Evolutionary conservation across 2,329 filamentous ascomycete species (phyloP).

Genomic region (Raffaelea deltoideospora): DNA sequence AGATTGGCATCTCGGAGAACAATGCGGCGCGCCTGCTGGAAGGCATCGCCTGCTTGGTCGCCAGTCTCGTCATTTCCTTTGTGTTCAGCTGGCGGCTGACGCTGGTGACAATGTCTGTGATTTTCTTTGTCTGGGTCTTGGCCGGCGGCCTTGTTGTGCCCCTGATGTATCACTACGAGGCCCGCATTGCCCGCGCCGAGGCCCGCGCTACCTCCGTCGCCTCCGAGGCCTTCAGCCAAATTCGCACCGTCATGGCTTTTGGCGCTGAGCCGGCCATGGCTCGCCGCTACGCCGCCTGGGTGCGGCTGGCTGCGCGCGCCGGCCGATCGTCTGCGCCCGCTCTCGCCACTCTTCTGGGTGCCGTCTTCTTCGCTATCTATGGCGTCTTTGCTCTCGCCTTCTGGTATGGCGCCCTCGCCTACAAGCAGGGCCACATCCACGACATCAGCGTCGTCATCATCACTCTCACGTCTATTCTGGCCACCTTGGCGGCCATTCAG

Average conservation of each 20-base stretch:
- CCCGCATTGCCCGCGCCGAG: conserved; percentile 32
- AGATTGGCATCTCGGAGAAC: conserved; percentile 50
- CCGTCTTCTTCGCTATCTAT: conserved; percentile 39
- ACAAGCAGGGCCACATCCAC: conserved; percentile 27
- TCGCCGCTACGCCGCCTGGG: conserved; percentile 37
- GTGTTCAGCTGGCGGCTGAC: conserved; percentile 43
- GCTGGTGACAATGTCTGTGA: conserved; percentile 39
- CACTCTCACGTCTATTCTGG: conserved; percentile 42
- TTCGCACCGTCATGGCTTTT: conserved; percentile 48
- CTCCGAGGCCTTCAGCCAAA: conserved; percentile 42
- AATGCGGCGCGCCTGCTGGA: conserved; percentile 44
- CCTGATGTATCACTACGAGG: conserved; percentile 37
- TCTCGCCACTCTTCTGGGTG: conserved; percentile 34
- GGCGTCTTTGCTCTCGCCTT: conserved; percentile 41
- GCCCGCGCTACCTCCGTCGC: conserved; percentile 43
- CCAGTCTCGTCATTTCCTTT: conserved; percentile 40
- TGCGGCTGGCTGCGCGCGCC: conserved; percentile 35
- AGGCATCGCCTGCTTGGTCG: conserved; percentile 33
- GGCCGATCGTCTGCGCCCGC: conserved; percentile 34
- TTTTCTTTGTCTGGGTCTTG: conserved; percentile 39
- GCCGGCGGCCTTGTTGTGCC: conserved; percentile 35
- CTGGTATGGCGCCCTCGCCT: conserved; percentile 44
- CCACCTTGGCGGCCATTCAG: conserved; percentile 40
- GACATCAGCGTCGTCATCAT: conserved; percentile 39
- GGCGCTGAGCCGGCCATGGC: conserved; percentile 41